phyloP scores from a whole-genome alignment of 805 yeast species.

The Starmerella riodocensis region DNA sequence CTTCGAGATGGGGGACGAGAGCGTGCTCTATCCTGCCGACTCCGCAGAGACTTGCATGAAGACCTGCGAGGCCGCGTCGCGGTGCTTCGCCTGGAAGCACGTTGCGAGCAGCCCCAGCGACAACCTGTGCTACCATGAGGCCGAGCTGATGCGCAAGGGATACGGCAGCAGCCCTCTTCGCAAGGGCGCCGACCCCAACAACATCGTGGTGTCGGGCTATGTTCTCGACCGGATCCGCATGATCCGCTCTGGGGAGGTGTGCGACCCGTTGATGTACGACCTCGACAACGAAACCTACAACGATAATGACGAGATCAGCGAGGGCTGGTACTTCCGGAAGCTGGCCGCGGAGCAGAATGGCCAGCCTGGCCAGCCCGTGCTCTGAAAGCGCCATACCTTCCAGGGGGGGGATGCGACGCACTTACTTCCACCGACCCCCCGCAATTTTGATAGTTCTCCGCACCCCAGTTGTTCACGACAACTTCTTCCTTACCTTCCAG shows the following conservation, averaged over 20 bases:
- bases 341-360: slow-evolving; percentile 8
- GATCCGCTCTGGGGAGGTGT: slow-evolving; percentile 16
- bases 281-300: slow-evolving; percentile 5
- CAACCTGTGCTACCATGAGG: slow-evolving; percentile 8
- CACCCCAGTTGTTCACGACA: too few species aligned
- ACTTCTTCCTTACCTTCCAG: too few species aligned
- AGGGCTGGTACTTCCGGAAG: slow-evolving; percentile 21
- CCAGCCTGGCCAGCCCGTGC: not conserved
- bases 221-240: slow-evolving; percentile 25
- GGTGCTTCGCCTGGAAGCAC: slow-evolving; percentile 17
- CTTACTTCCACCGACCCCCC: too few species aligned
- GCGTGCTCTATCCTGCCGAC: slow-evolving; percentile 7
- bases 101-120: not conserved
- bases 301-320: slow-evolving; percentile 9
- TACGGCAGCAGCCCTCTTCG: slow-evolving; percentile 5
- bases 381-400: too few species aligned
- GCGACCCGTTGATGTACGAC: slow-evolving; percentile 16
- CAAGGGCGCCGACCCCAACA: slow-evolving; percentile 5
- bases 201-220: slow-evolving; percentile 24
- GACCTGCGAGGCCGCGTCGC: slow-evolving; percentile 7
- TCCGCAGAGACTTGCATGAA: slow-evolving; percentile 8
- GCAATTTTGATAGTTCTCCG: too few species aligned
- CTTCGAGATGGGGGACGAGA: not conserved
- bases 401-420: too few species aligned
- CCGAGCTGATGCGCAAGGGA: slow-evolving; percentile 14